phyloP scores from a whole-genome alignment of 1,139 yeast species.

The Kodamaea plutei region DNA sequence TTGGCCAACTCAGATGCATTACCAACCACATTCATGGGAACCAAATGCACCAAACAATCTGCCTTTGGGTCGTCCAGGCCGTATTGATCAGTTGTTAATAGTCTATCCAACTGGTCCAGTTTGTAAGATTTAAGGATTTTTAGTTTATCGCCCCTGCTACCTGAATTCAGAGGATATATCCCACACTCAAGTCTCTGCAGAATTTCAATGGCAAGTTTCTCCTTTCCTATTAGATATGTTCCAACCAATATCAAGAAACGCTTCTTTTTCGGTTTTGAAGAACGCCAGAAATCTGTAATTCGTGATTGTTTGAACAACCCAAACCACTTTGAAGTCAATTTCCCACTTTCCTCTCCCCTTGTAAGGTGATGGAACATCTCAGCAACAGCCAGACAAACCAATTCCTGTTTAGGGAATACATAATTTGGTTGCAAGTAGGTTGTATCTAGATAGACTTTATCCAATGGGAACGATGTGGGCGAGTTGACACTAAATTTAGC shows the following conservation, averaged over 20 bases:
- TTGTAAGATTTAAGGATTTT: slow-evolving; percentile 35
- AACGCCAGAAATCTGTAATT: slow-evolving; percentile 40
- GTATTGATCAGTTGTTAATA: slow-evolving; percentile 22
- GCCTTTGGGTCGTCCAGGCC: slow-evolving; percentile 27
- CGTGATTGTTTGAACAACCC: slow-evolving; percentile 37
- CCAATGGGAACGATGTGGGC: slow-evolving; percentile 18
- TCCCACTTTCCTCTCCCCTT: slow-evolving; percentile 17
- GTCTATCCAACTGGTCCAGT: slow-evolving; percentile 29
- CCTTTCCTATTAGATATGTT: slow-evolving; percentile 89
- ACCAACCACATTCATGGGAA: slow-evolving; percentile 53
- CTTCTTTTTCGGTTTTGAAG: slow-evolving; percentile 23
- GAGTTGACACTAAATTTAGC: slow-evolving; percentile 27
- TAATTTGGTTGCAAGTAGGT: slow-evolving; percentile 77
- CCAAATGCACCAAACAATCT: slow-evolving; percentile 66
- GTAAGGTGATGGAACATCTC: slow-evolving; percentile 45
- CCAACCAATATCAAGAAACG: slow-evolving; percentile 71
- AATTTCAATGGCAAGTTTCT: slow-evolving; percentile 67
- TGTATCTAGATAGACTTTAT: slow-evolving; percentile 76
- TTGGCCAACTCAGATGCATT: slow-evolving; percentile 34
- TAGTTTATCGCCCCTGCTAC: slow-evolving; percentile 46
- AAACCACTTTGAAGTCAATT: slow-evolving; percentile 30
- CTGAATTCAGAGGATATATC: slow-evolving; percentile 47
- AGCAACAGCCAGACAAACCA: slow-evolving; percentile 58
- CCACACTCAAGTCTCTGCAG: slow-evolving; percentile 52
- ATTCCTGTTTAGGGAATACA: slow-evolving; percentile 72